phyloP scores from a whole-genome alignment of 1,284 basidiomycete genomes.

The Tilletiopsis washingtonensis region DNA sequence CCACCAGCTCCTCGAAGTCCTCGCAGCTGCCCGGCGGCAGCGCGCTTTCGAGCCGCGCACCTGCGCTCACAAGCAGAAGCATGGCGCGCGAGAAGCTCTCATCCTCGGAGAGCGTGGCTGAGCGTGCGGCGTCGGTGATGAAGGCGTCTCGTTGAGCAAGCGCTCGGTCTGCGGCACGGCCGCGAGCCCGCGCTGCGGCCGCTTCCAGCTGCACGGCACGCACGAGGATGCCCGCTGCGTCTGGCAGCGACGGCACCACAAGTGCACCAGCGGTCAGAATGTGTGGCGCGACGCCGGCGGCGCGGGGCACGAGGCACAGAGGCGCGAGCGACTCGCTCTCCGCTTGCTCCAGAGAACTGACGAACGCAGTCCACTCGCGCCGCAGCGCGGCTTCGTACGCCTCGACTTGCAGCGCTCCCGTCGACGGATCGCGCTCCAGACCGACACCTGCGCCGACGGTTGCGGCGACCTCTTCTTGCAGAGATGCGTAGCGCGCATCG shows the following conservation, averaged over 20 bases:
- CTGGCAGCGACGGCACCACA: neutral
- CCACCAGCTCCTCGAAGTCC: neutral
- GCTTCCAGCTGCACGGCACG: neutral
- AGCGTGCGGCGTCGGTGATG: too few relatives aligned
- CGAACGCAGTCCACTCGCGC: neutral
- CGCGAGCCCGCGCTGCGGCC: too few relatives aligned
- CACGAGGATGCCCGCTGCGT: neutral
- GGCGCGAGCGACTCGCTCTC: neutral
- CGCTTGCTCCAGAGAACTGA: neutral
- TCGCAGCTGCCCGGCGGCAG: neutral
- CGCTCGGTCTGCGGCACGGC: too few relatives aligned
- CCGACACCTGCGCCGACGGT: neutral
- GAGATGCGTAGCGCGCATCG: neutral
- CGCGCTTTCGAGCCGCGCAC: neutral
- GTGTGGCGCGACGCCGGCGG: neutral
- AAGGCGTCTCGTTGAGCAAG: too few relatives aligned
- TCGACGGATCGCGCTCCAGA: neutral
- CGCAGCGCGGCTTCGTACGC: neutral
- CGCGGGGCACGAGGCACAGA: neutral
- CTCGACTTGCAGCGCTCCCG: neutral
- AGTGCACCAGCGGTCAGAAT: neutral
- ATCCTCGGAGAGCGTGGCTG: too few relatives aligned
- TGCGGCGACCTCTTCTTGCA: neutral
- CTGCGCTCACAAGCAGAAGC: neutral
- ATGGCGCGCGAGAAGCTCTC: too few relatives aligned